A percentile compares a stretch with the other conserved stretches of the same genome.
Evolutionary conservation across 1,139 yeast species (phyloP).

Genomic region (Candida pseudoviswanathii): DNA sequence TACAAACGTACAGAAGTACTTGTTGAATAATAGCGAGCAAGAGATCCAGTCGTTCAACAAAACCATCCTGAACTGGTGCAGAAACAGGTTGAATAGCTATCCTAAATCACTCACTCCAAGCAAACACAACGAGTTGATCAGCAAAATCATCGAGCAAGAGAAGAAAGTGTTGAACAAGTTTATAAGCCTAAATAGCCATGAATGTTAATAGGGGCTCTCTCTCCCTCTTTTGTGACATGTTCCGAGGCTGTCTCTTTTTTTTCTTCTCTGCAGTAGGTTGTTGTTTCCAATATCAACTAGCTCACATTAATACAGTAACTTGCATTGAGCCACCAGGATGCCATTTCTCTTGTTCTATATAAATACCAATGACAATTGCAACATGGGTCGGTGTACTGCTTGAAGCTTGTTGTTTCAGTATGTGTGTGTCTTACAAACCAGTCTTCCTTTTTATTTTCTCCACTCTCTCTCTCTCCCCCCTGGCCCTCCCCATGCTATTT

Average conservation of each 20-base stretch:
- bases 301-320: not conserved
- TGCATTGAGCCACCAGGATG: not conserved
- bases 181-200: constrained; percentile 5
- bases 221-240: not conserved
- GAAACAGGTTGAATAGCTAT: constrained; percentile 22
- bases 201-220: too few relatives aligned
- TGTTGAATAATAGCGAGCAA: constrained; percentile 16
- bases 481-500: not conserved
- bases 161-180: constrained; percentile 17
- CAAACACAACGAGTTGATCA: constrained; percentile 15
- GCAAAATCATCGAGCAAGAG: constrained; percentile 22
- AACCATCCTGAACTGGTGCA: constrained; percentile 25
- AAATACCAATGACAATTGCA: too few relatives aligned
- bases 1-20: constrained; percentile 10
- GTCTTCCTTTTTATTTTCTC: not conserved
- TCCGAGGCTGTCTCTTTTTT: not conserved
- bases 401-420: too few relatives aligned
- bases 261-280: not conserved
- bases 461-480: not conserved
- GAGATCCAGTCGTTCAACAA: constrained; percentile 17
- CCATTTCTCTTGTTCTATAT: not conserved
- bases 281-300: not conserved
- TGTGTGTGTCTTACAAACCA: not conserved
- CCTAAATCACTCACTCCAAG: constrained; percentile 11
- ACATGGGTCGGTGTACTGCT: too few relatives aligned